phyloP scores from a whole-genome alignment of 768 basidiomycete species.

The Astraeus odoratus region DNA sequence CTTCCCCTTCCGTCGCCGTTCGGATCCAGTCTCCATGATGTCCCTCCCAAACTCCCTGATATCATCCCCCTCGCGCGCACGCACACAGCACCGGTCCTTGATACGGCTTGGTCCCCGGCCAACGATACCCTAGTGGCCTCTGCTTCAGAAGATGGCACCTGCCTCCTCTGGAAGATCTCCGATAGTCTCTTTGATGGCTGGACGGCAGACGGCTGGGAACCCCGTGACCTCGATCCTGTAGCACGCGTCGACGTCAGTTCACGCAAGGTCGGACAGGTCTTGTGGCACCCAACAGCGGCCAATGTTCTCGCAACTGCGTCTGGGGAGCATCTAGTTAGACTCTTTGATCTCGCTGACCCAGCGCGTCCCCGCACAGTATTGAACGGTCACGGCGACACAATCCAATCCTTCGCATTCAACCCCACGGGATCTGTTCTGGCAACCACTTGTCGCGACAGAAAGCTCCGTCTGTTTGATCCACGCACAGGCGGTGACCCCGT shows the following conservation, averaged over 20 bases:
- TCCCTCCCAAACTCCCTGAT: conserved; percentile 84
- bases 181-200: conserved; percentile 68
- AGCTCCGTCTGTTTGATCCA: conserved; percentile 89
- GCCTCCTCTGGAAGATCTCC: conserved; percentile 87
- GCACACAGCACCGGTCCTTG: conserved; percentile 78
- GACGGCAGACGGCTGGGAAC: conserved; percentile 77
- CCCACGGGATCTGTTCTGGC: conserved; percentile 72
- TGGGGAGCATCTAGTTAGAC: conserved; percentile 81
- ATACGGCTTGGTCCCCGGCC: conserved; percentile 96
- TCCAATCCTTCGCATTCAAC: conserved; percentile 83
- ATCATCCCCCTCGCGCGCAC: conserved; percentile 86
- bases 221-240: conserved; percentile 82
- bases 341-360: conserved; percentile 84
- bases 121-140: conserved; percentile 88
- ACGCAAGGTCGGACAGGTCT: conserved; percentile 89
- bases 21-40: conserved; percentile 37
- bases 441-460: conserved; percentile 90
- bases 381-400: conserved; percentile 76
- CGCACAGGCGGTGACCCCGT: conserved; percentile 78
- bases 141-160: conserved; percentile 90
- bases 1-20: conserved; percentile 78
- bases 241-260: conserved; percentile 69
- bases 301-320: conserved; percentile 77
- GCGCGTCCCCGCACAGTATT: conserved; percentile 58
- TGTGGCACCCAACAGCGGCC: conserved; percentile 87